Conservation (phyloP, 495 filamentous ascomycete species). For the Aspergillus baeticus region DNA sequence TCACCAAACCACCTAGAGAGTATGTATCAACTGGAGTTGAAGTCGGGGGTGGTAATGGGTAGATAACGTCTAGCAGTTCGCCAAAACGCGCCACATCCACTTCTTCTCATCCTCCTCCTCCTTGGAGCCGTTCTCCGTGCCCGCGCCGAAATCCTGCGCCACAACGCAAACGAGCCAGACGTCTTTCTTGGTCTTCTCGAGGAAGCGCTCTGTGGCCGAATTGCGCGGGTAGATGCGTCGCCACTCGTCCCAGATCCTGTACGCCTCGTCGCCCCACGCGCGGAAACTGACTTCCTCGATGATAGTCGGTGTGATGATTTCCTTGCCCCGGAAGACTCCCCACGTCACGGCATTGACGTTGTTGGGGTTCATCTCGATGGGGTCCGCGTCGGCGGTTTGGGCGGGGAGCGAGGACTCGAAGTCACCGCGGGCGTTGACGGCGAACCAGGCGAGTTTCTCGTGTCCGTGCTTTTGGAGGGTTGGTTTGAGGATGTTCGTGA, state of each 20-base stretch:
- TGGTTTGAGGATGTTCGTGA: slow-evolving; percentile 55
- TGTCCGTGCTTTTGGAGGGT: slow-evolving; percentile 57
- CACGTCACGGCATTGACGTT: slow-evolving; percentile 93
- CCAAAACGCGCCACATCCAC: slow-evolving; percentile 45
- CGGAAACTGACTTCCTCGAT: slow-evolving; percentile 95
- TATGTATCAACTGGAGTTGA: background rate
- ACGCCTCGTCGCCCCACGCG: slow-evolving; percentile 95
- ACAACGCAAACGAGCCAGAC: slow-evolving; percentile 90
- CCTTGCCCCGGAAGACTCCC: slow-evolving; percentile 94
- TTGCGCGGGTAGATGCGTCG: slow-evolving; percentile 72
- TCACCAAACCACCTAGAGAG: too few species aligned
- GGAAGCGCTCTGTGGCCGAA: slow-evolving; percentile 63
- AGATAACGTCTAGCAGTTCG: slow-evolving; percentile 23
- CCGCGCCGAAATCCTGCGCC: slow-evolving; percentile 70
- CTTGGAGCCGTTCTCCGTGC: slow-evolving; percentile 37
- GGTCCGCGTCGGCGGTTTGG: slow-evolving; percentile 30
- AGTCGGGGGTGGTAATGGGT: background rate
- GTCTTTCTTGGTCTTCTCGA: slow-evolving; percentile 64
- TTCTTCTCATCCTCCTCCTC: slow-evolving; percentile 45
- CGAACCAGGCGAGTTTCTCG: slow-evolving; percentile 79
- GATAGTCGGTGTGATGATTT: slow-evolving; percentile 96
- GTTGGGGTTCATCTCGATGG: slow-evolving; percentile 42
- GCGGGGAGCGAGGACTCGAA: slow-evolving; percentile 62
- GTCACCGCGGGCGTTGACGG: slow-evolving; percentile 67
- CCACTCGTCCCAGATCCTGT: slow-evolving; percentile 94